Evolutionary conservation across 768 basidiomycete species (phyloP), one percentile per base, ranked within the genome.

Genomic region (Boletus tomentosulus): DNA sequence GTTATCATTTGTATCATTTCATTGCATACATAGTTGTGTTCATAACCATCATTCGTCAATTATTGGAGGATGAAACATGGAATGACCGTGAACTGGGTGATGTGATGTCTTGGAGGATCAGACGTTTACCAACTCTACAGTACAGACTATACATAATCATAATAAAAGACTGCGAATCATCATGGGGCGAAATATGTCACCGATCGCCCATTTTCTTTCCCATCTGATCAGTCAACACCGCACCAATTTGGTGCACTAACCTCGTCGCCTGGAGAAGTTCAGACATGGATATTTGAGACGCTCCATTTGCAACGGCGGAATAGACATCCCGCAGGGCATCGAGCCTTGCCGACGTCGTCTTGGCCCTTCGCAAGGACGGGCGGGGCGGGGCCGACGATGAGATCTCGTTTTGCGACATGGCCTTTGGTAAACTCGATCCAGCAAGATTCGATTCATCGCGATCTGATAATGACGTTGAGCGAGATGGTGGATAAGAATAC

Each of bases 231-330:
- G 74, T 78, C 54, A 83, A 59, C 30, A 71, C 70, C 15, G 70
- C 67, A 37, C 77, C 75, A 16, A 84, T 77, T 59, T 74, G 70
- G 56, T 78, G 73, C 5, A 78, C 74, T 30, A 82, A 58, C 34
- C 62, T 69, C 16, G 75, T 73, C 9, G 78, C 79, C 27, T 75
- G 74, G 13, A 78, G 57, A 13, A 84, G 71, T 56, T 82, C 80
- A 24, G 78, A 68, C 25, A 78, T 66, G 15, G 78, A 71, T 31
- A 78, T 70, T 53, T 84, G 81, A 19, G 80, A 81, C 8, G 67
- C 74, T 9, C 74, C 74, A 12, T 71, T 69, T 8, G 68, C 57
- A 13, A 83, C 60, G 11, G 73, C 72, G 9, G 72, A 71, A 54
- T 77, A 79, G 11, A 78, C 76, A 10, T 71, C 70, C 50, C 72